Evolutionary conservation across 441 rosid species (phyloP), one percentile per base, ranked within the genome.

Genomic region (Breynia disticha): DNA sequence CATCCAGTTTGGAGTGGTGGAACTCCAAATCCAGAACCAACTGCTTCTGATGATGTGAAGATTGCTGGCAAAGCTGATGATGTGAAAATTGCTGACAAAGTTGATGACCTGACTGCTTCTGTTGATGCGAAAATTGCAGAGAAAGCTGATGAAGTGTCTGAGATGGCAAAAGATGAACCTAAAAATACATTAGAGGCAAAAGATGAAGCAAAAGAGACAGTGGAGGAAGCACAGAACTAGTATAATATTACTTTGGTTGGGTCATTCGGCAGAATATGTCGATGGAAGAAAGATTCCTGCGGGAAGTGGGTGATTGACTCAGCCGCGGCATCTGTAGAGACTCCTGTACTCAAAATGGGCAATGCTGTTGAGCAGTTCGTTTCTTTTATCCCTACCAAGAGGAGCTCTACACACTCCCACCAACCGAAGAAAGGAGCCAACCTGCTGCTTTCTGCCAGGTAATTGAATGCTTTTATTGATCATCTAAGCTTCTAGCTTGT

Each of bases 191-290:
- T n/a, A n/a, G n/a, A n/a, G n/a, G n/a, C n/a, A n/a, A 47, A 60
- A 60, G 76, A 58, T 15, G 68, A 65, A 12, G 38, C 48, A 9
- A 45, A 64, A 41, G 67, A 56, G 10, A 49, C 1, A 16, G 41
- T 59, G 20, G 46, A 59, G 50, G 61, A 67, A 68, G 42, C 61
- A 16, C 61, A 48, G 61, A 65, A 72, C 45, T 78, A 51, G 64
- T 67, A 67, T 63, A 51, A 47, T 67, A 56, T 60, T 17, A 41
- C 44, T 41, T 41, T 11, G n/a, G 28, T 50, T 59, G 63, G 53
- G 64, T 50, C 50, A 52, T 55, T 35, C 35, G 16, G 64, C 51
- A 17, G 46, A 19, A 46, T 35, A 44, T 55, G 59, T 65, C 32
- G 50, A 71, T 50, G 57, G 67, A 62, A 59, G 55, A 73, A 51